phyloP scores from a whole-genome alignment of 2,329 filamentous ascomycete genomes.

The Lecanosticta acicola region DNA sequence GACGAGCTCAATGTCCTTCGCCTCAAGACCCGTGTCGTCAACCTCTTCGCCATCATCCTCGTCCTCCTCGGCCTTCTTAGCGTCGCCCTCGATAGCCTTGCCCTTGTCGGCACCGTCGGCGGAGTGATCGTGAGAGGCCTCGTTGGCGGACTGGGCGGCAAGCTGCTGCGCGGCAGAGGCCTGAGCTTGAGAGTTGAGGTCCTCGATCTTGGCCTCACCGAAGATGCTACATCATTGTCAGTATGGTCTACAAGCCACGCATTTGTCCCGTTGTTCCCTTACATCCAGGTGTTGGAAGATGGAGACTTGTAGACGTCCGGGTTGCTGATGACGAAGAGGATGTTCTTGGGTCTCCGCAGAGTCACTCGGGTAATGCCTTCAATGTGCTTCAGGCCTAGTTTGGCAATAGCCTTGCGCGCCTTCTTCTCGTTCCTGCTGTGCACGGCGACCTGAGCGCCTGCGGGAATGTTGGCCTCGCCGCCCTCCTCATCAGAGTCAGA shows the following conservation, averaged over 20 bases:
- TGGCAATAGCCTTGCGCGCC: slow-evolving; percentile 97
- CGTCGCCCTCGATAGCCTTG: slow-evolving; percentile 56
- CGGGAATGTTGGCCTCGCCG: slow-evolving; percentile 68
- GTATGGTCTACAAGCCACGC: not conserved
- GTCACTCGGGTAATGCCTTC: slow-evolving; percentile 97
- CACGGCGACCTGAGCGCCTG: slow-evolving; percentile 81
- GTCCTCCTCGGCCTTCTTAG: slow-evolving; percentile 55
- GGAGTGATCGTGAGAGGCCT: slow-evolving; percentile 66
- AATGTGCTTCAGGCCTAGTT: slow-evolving; percentile 94
- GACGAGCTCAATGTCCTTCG: slow-evolving; percentile 99
- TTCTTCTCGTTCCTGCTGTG: slow-evolving; percentile 99
- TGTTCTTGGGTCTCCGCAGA: slow-evolving; percentile 96
- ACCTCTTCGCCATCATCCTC: slow-evolving; percentile 95
- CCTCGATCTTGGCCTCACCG: slow-evolving; percentile 99
- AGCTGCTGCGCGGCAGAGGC: slow-evolving; percentile 94
- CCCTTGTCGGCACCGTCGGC: slow-evolving; percentile 77
- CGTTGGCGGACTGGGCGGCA: slow-evolving; percentile 63
- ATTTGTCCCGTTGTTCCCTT: slow-evolving; percentile 39
- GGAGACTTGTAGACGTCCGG: slow-evolving; percentile 99
- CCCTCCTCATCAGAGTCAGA: slow-evolving; percentile 66
- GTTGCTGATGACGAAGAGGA: slow-evolving; percentile 99
- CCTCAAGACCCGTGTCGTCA: slow-evolving; percentile 87
- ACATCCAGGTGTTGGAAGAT: slow-evolving; percentile 99
- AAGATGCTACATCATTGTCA: slow-evolving; percentile 65
- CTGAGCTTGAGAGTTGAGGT: slow-evolving; percentile 97